Evolutionary conservation across 345 rosid genomes (phyloP).

Genomic region (Passiflora organensis): DNA sequence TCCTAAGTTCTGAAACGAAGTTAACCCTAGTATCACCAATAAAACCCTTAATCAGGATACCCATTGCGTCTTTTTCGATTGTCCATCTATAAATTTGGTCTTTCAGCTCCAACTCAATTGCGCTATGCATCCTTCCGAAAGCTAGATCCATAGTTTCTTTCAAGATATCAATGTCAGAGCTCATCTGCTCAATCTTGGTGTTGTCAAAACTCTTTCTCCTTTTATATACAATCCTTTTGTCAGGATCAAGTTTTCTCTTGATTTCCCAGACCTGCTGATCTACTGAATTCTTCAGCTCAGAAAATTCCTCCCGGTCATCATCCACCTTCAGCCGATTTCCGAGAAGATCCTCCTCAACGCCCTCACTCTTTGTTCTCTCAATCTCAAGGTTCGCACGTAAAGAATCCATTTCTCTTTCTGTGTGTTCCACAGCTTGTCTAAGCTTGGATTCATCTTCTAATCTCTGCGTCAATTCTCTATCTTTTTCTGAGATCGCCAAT

Average conservation of each 20-base stretch:
- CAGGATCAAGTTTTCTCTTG: conserved; percentile 59
- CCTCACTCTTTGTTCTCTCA: conserved; percentile 30
- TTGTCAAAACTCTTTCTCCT: conserved; percentile 30
- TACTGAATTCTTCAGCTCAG: conserved; percentile 57
- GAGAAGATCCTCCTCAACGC: conserved; percentile 24
- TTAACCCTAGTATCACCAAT: conserved; percentile 34
- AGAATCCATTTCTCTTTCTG: conserved; percentile 49
- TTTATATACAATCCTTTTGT: conserved; percentile 21
- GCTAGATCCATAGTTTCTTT: conserved; percentile 78
- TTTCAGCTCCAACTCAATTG: conserved; percentile 51
- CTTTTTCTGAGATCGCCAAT: conserved; percentile 60
- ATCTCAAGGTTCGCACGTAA: conserved; percentile 43
- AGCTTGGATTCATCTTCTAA: conserved; percentile 49
- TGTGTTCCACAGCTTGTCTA: conserved; percentile 47
- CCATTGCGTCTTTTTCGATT: conserved; percentile 46
- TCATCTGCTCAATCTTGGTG: conserved; percentile 45
- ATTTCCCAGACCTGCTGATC: conserved; percentile 69
- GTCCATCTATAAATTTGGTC: conserved; percentile 68
- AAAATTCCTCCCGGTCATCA: conserved; percentile 42
- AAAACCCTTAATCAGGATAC: conserved; percentile 40
- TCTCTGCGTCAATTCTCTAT: conserved; percentile 48
- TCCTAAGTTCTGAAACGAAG: conserved; percentile 28
- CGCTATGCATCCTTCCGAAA: conserved; percentile 70
- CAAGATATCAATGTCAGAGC: conserved; percentile 51
- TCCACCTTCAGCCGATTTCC: no score